These are phyloP conservation scores for Pseudogymnoascus sp. DNA, from an alignment of 2,329 filamentous ascomycete species.

Conservation along the genomic window DNA sequence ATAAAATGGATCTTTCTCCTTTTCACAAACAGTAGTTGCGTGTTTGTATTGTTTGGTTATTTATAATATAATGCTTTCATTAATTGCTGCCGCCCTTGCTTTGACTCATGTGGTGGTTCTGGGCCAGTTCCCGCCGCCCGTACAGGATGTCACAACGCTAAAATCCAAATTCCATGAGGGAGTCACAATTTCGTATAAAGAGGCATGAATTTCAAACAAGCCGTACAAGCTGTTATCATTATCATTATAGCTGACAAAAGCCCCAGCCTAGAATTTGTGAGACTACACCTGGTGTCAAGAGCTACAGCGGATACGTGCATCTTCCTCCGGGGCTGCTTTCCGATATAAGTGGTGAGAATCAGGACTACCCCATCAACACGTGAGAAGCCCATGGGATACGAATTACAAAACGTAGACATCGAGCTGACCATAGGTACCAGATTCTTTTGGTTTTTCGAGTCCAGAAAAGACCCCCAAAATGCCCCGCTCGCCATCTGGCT, in stretches of 20 bases:
- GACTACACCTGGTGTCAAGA: conserved; percentile 12
- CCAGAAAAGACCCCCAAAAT: conserved; percentile 36
- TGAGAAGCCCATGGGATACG: conserved; percentile 16
- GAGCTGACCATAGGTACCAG: conserved; percentile 20
- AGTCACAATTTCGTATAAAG: conserved; percentile 13
- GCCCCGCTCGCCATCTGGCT: conserved; percentile 50
- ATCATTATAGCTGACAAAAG: neutral
- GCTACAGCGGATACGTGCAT: conserved; percentile 14
- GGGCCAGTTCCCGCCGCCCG: conserved; percentile 10
- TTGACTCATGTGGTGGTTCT: neutral
- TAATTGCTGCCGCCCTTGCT: neutral
- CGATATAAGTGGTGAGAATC: conserved; percentile 5
- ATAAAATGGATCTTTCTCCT: neutral
- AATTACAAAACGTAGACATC: conserved; percentile 33
- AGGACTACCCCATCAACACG: conserved; percentile 14
- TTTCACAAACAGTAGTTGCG: neutral
- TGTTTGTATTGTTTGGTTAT: neutral
- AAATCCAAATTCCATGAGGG: conserved; percentile 14
- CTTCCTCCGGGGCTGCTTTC: conserved; percentile 11
- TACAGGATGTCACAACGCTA: conserved; percentile 11
- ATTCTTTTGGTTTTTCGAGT: conserved; percentile 37
- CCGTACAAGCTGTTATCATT: neutral
- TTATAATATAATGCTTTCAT: neutral
- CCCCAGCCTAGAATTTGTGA: conserved; percentile 13
- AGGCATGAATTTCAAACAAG: neutral